Conservation (phyloP, 805 yeast genomes). For the Cyberlindnera sargentensis region DNA sequence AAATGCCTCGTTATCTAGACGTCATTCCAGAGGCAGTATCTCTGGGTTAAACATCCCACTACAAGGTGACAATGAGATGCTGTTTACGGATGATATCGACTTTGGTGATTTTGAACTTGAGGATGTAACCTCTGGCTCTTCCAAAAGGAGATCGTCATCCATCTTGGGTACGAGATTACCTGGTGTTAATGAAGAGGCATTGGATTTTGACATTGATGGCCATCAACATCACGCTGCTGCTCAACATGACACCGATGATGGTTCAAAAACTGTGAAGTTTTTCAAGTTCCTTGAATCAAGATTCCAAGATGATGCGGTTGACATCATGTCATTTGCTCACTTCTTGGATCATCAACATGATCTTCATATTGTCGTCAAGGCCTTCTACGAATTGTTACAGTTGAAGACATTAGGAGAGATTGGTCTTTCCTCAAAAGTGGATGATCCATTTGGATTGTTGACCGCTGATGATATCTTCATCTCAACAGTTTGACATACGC, state of each 20-base stretch:
- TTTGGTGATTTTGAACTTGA: conserved; percentile 3
- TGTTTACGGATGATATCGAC: conserved; percentile 1
- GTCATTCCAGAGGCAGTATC: conserved; percentile 20
- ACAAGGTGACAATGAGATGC: not conserved
- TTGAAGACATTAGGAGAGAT: conserved; percentile 16
- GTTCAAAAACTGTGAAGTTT: conserved; percentile 15
- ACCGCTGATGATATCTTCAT: too few relatives aligned
- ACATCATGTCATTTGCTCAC: conserved; percentile 10
- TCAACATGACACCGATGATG: too few relatives aligned
- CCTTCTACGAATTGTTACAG: conserved; percentile 23
- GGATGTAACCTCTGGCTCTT: conserved; percentile 3
- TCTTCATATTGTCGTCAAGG: conserved; percentile 16
- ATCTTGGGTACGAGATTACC: conserved; percentile 9
- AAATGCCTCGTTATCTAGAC: conserved; percentile 18
- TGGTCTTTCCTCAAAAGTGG: too few relatives aligned
- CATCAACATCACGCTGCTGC: not conserved
- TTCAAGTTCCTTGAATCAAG: conserved; percentile 15
- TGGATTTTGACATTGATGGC: conserved; percentile 3
- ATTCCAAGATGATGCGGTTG: conserved; percentile 11
- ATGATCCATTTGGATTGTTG: too few relatives aligned
- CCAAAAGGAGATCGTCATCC: conserved; percentile 15
- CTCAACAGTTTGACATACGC: too few relatives aligned
- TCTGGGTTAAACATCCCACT: conserved; percentile 14
- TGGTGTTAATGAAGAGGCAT: conserved; percentile 9
- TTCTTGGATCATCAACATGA: conserved; percentile 9